phyloP scores from a whole-genome alignment of 768 basidiomycete species.

The Mycena metata region DNA sequence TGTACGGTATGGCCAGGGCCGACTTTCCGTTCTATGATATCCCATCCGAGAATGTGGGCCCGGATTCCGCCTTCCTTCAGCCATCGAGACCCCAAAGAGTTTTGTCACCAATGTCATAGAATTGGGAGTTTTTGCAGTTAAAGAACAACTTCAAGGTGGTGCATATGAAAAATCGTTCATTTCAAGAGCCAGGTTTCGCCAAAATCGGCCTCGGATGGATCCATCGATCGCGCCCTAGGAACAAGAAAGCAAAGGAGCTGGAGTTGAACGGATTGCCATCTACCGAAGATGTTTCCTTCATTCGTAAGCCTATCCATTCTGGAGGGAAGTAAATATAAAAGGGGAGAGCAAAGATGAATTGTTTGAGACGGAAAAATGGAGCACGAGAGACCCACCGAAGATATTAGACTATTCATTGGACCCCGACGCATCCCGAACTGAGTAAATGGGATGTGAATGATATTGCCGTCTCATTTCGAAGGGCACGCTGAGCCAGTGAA shows the following conservation, averaged over 20 bases:
- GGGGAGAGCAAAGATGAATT: neutral
- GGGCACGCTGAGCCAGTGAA: no score
- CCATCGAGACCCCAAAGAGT: constrained; percentile 4
- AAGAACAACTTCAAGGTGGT: constrained; percentile 6
- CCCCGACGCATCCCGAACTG: neutral
- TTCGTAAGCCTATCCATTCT: neutral
- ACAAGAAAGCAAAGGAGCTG: no score
- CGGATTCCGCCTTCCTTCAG: constrained; percentile 11
- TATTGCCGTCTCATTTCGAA: neutral
- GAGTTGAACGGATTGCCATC: no score
- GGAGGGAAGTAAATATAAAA: neutral
- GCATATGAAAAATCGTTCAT: constrained; percentile 9
- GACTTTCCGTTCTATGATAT: no score
- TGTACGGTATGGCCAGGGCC: no score
- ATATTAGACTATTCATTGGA: constrained; percentile 4
- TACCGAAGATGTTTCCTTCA: no score
- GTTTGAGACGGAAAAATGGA: constrained; percentile 3
- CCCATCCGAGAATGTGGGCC: constrained; percentile 7
- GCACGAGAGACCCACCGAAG: constrained; percentile 2
- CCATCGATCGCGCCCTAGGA: no score
- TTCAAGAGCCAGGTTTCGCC: constrained; percentile 2
- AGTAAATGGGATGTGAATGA: constrained; percentile 1
- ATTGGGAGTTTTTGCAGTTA: constrained; percentile 13
- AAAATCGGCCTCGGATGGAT: constrained; percentile 1
- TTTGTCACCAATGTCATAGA: neutral